Conservation (phyloP, 139 green algal species). For the Zygnema circumcarinatum region DNA sequence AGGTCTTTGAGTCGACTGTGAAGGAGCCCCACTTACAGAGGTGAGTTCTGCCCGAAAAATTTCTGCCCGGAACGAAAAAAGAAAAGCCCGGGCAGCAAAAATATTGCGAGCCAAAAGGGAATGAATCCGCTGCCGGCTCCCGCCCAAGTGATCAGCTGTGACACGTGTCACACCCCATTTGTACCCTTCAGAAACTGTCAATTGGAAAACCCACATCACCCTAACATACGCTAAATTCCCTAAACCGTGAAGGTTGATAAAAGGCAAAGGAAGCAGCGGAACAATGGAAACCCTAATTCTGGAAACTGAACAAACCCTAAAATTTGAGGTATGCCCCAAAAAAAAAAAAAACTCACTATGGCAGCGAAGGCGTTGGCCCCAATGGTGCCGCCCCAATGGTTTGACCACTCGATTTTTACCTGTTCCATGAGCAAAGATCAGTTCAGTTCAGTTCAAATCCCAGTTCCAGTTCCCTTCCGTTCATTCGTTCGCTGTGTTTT, state of each 20-base stretch:
- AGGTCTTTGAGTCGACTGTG: background rate
- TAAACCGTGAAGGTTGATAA: too few species aligned
- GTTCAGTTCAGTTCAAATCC: background rate
- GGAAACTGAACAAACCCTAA: too few species aligned
- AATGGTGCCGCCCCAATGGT: conserved; percentile 7
- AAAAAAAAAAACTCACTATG: conserved; percentile 12
- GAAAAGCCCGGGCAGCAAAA: conserved; percentile 2
- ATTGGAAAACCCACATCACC: background rate
- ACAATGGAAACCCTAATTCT: too few species aligned
- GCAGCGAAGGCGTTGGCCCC: background rate
- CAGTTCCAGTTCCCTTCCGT: too few species aligned
- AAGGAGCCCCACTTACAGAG: conserved; percentile 17
- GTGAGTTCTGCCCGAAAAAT: conserved; percentile 2
- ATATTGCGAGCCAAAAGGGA: conserved; percentile 5
- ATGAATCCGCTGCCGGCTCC: conserved; percentile 25
- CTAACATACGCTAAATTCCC: background rate
- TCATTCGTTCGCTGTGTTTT: too few species aligned
- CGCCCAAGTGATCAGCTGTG: background rate
- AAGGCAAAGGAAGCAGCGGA: too few species aligned
- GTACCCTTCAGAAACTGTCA: background rate
- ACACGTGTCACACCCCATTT: background rate
- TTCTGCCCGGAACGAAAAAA: conserved; percentile 18
- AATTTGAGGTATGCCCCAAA: too few species aligned
- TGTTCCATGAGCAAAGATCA: background rate
- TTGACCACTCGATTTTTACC: background rate